These are phyloP conservation scores for Ganoderma resinaceum DNA, from an alignment of 1,284 basidiomycete species.

Conservation along the genomic window DNA sequence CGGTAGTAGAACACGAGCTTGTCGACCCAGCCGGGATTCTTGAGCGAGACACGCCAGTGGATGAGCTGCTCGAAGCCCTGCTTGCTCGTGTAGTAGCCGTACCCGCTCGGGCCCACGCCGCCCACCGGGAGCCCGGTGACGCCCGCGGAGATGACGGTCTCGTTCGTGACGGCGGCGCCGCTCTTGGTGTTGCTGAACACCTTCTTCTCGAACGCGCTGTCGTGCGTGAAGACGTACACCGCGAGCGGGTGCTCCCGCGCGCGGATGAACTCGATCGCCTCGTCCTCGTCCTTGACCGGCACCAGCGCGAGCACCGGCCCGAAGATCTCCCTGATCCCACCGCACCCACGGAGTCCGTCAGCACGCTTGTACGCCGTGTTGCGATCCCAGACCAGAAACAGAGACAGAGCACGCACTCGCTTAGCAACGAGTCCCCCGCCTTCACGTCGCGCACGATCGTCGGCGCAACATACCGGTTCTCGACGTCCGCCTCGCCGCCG, in stretches of 20 bases:
- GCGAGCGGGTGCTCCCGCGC: conserved; percentile 77
- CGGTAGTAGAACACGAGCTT: conserved; percentile 56
- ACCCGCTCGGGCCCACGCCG: conserved; percentile 75
- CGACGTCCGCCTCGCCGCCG: conserved; percentile 73
- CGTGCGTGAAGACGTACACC: conserved; percentile 78
- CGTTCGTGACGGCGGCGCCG: conserved; percentile 74
- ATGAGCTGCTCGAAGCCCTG: conserved; percentile 75
- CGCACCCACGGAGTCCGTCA: background rate
- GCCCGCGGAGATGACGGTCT: conserved; percentile 61
- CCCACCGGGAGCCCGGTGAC: conserved; percentile 77
- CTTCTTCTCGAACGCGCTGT: conserved; percentile 65
- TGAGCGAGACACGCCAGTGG: conserved; percentile 65
- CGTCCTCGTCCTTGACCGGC: conserved; percentile 74
- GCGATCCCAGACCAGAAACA: no score
- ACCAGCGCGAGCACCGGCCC: conserved; percentile 71
- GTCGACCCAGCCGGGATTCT: conserved; percentile 74
- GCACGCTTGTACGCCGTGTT: no score
- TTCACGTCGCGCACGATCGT: conserved; percentile 72
- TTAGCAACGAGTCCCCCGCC: conserved; percentile 74
- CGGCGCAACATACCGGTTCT: conserved; percentile 67
- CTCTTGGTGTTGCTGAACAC: conserved; percentile 74
- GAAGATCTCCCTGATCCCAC: conserved; percentile 43
- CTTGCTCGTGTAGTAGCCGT: conserved; percentile 69
- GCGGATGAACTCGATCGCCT: conserved; percentile 70
- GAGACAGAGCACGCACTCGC: conserved; percentile 56